These are phyloP conservation scores for Vitis hybrid DNA, from an alignment of 177 flowering plant genomes.

Conservation along the genomic window DNA sequence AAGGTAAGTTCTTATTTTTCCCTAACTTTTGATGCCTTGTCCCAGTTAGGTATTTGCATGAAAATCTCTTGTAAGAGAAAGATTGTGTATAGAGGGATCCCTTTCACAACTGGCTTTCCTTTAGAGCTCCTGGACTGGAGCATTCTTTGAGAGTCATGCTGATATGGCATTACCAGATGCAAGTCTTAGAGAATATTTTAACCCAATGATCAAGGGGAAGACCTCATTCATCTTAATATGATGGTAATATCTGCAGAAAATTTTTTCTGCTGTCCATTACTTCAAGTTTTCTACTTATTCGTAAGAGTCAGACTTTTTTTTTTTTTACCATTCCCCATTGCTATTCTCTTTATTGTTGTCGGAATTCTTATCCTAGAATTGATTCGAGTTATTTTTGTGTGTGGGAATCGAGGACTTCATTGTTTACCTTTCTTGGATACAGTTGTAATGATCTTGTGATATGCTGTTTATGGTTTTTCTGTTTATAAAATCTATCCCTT, in stretches of 20 bases:
- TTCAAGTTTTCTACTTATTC: not conserved
- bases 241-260: not conserved
- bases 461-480: too few species aligned
- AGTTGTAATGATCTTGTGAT: too few species aligned
- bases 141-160: not conserved
- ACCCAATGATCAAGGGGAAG: not conserved
- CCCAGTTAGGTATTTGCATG: not conserved
- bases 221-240: not conserved
- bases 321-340: not conserved
- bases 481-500: not conserved
- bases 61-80: not conserved
- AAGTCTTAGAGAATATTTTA: not conserved
- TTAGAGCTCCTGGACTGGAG: not conserved
- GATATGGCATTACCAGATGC: not conserved
- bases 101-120: not conserved
- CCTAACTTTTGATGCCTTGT: not conserved
- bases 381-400: not conserved
- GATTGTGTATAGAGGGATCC: not conserved
- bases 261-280: not conserved
- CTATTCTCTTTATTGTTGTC: not conserved
- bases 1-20: constrained; percentile 47
- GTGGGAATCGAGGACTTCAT: too few species aligned
- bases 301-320: too few species aligned
- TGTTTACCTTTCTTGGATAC: too few species aligned
- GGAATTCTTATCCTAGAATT: not conserved